Conservation (phyloP, 805 yeast species). For the Saccharomycopsis sp. region DNA sequence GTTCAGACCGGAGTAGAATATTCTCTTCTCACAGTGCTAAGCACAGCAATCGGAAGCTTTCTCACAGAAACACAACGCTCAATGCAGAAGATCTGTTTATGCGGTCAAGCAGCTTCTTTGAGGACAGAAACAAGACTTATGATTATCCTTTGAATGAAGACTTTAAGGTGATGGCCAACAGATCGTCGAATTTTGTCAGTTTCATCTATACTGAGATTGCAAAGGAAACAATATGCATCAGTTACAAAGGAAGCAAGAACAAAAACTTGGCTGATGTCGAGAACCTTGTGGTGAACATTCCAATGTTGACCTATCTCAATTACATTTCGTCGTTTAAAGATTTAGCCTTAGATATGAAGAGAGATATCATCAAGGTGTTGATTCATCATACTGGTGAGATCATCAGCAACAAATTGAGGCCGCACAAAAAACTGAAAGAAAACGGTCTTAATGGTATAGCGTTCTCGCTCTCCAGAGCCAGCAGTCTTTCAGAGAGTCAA, state of each 20-base stretch:
- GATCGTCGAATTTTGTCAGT: conserved; percentile 66
- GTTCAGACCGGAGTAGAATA: neutral
- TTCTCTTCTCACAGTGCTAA: neutral
- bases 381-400: conserved; percentile 54
- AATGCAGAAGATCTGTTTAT: neutral
- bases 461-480: neutral
- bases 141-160: neutral
- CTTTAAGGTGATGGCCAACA: conserved; percentile 48
- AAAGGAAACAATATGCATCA: conserved; percentile 46
- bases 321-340: conserved; percentile 56
- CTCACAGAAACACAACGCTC: neutral
- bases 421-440: conserved; percentile 24
- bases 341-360: conserved; percentile 42
- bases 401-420: conserved; percentile 52
- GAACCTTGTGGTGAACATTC: conserved; percentile 45
- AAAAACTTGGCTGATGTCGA: conserved; percentile 52
- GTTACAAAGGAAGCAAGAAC: conserved; percentile 61
- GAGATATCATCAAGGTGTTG: conserved; percentile 50
- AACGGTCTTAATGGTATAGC: neutral
- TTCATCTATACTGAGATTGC: conserved; percentile 48
- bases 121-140: neutral
- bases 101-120: neutral
- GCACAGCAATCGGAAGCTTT: neutral
- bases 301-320: conserved; percentile 39
- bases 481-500: neutral